Base-by-base conservation (phyloP, 2,329 filamentous ascomycete genomes). In the Aspergillus jensenii region DNA sequence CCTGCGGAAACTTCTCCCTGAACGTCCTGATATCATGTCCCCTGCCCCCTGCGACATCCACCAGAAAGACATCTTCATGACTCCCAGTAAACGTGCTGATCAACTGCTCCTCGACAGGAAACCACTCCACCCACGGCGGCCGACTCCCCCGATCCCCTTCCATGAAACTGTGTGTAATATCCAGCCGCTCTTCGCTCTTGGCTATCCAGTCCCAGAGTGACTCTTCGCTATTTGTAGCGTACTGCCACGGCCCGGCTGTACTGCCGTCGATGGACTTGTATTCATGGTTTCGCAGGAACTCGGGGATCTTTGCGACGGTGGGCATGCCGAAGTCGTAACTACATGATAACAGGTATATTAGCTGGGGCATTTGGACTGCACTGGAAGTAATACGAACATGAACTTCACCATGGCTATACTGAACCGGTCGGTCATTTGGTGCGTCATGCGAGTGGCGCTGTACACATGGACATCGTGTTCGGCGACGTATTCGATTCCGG, bases 401-500 rank as follows among this genome's bases (percentile, higher is more conserved):
- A 57, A 62, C 27, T 59, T 60, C 3, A 64, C 51, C 45, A 56
- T 57, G 4, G 45, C 60, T 14, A 55, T 51, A 19, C 40, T 56
- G 14, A 35, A 17, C 3, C 47, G 45, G 21, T 57, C 43, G 14
- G 56, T 57, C 62, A 65, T 59, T 23, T 64, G 56, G 3, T 53
- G 49, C 6, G 62, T 62, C 41, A 65, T 57, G 3, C 27, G 37
- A 8, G 58, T 64, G 8, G 63, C 14, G 7, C 39, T 50, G 27
- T 65, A 63, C 2, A 60, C 11, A 9, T 55, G 49, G 4, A 52
- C 52, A 21, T 58, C 62, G 14, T 58, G 44, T 35, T 65, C 63
- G 6, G 52, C 25, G 35, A 63, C 56, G n/a, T 63, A 65, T 1
- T 59, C 55, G 33, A 64, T 64, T 23, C 56, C 50, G 4, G 58